Percentiles rank a stretch among this genome's conserved stretches.
These are phyloP conservation scores for Boletus coccyginus DNA, from an alignment of 768 basidiomycete genomes.

Conservation along the genomic window DNA sequence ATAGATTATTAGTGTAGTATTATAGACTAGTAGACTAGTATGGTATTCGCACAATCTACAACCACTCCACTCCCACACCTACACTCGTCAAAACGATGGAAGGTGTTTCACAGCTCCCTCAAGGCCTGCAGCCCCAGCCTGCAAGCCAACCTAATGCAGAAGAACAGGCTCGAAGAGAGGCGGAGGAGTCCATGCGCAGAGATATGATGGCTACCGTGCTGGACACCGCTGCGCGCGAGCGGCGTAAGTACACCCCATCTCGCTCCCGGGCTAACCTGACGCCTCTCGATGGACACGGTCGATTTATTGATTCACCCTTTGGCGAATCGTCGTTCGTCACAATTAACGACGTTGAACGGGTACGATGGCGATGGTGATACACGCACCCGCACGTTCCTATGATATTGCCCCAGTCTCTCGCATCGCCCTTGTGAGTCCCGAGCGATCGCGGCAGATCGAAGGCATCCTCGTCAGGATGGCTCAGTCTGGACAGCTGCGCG, in stretches of 20 bases:
- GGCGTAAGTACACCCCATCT: conserved; percentile 47
- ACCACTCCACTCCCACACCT: background rate
- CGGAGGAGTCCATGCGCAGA: conserved; percentile 74
- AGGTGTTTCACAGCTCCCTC: conserved; percentile 24
- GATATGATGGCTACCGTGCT: conserved; percentile 78
- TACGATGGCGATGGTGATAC: background rate
- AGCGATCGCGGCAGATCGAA: conserved; percentile 79
- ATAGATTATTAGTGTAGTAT: conserved; percentile 7
- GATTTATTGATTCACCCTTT: background rate
- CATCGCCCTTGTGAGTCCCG: conserved; percentile 82
- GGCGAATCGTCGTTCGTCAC: no score
- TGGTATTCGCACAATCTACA: background rate
- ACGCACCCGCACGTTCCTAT: background rate
- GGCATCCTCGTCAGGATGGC: conserved; percentile 77
- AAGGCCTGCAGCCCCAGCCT: conserved; percentile 26
- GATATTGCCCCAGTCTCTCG: conserved; percentile 62
- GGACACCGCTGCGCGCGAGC: conserved; percentile 75
- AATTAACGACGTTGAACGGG: background rate
- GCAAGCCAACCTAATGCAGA: conserved; percentile 49
- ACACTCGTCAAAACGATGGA: conserved; percentile 20
- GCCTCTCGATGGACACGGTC: no score
- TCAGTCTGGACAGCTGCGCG: conserved; percentile 76
- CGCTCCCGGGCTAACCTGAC: background rate
- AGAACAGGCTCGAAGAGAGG: conserved; percentile 51
- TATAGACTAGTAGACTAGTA: background rate